Percentiles rank a stretch among this genome's conserved stretches.
Evolutionary conservation across 75 land plant species (phyloP).

Genomic region (Picea sitchensis): DNA sequence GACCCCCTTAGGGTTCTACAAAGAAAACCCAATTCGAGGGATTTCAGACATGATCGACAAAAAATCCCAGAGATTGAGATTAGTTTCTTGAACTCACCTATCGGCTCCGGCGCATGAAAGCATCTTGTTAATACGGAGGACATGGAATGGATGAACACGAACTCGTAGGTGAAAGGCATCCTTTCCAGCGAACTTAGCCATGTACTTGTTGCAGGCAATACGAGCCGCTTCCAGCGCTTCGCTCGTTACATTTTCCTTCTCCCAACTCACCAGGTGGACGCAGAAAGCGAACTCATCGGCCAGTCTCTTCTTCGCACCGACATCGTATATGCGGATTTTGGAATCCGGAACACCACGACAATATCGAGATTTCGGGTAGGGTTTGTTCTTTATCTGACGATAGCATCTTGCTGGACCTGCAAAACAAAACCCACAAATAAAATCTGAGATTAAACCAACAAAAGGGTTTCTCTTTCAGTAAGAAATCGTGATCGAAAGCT

Average conservation of each 20-base stretch:
- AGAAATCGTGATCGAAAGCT: no score
- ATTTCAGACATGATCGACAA: neutral
- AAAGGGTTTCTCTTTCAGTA: no score
- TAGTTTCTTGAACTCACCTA: conserved; percentile 14
- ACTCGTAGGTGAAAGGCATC: conserved; percentile 67
- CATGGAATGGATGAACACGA: conserved; percentile 72
- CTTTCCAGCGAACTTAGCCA: conserved; percentile 64
- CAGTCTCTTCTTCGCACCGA: conserved; percentile 69
- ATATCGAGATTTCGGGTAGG: conserved; percentile 66
- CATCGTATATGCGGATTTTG: conserved; percentile 68
- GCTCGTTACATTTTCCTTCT: conserved; percentile 69
- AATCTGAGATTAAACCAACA: no score
- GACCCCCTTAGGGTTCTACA: neutral
- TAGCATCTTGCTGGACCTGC: conserved; percentile 69
- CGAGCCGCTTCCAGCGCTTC: conserved; percentile 79
- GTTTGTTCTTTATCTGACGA: conserved; percentile 73
- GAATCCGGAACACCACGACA: conserved; percentile 75
- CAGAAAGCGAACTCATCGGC: conserved; percentile 74
- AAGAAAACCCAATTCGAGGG: neutral
- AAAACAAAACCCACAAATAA: neutral
- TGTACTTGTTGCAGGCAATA: conserved; percentile 75
- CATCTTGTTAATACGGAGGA: conserved; percentile 75
- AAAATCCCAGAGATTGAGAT: neutral
- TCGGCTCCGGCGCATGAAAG: conserved; percentile 80
- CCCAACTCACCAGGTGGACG: conserved; percentile 70